These are phyloP conservation scores for Cyberlindnera nakhonratchasimensis DNA, from an alignment of 805 yeast genomes.

Conservation along the genomic window DNA sequence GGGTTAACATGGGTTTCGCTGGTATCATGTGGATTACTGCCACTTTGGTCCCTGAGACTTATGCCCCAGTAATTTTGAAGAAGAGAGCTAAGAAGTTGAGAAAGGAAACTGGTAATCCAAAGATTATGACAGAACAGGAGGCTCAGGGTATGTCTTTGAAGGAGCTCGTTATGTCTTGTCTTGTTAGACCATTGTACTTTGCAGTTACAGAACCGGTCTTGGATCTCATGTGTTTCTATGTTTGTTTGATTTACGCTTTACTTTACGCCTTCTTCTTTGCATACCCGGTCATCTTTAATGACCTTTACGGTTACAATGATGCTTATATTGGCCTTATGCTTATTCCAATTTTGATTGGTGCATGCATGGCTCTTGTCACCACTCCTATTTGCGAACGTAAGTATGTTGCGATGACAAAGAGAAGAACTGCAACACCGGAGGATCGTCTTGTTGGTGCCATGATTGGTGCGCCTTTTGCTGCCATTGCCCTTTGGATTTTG, in stretches of 20 bases:
- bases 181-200: conserved; percentile 77
- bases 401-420: conserved; percentile 49
- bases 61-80: conserved; percentile 76
- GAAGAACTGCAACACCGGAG: conserved; percentile 68
- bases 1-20: conserved; percentile 93
- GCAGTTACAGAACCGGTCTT: conserved; percentile 80
- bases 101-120: conserved; percentile 75
- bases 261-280: conserved; percentile 94
- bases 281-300: conserved; percentile 82
- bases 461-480: conserved; percentile 81
- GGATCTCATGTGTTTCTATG: conserved; percentile 79
- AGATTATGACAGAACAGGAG: conserved; percentile 91
- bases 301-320: conserved; percentile 73
- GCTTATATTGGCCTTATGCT: conserved; percentile 82
- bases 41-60: conserved; percentile 80
- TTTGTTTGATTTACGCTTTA: conserved; percentile 85
- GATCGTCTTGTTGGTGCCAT: conserved; percentile 78
- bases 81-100: conserved; percentile 62
- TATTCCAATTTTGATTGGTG: conserved; percentile 88
- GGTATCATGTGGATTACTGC: conserved; percentile 76
- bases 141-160: conserved; percentile 67
- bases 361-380: conserved; percentile 63
- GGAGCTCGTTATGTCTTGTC: conserved; percentile 70
- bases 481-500: conserved; percentile 70
- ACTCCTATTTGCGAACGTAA: conserved; percentile 69